These are phyloP conservation scores for Andrographis paniculata DNA, from an alignment of 305 asterid genomes.

Conservation along the genomic window DNA sequence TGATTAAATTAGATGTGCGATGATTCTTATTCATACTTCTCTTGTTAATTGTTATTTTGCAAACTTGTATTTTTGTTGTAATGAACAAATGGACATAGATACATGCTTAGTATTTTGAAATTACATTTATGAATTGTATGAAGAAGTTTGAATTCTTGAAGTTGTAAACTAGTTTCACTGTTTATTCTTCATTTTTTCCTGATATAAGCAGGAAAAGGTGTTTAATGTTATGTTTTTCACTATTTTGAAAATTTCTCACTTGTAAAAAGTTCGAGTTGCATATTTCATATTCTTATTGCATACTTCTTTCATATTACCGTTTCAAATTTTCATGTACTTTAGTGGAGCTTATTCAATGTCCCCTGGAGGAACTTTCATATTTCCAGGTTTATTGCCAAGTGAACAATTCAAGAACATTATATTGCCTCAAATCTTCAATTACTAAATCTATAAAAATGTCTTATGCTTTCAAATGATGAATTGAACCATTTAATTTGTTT, in stretches of 20 bases:
- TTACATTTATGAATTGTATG: neutral
- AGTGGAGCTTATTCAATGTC: too few species aligned
- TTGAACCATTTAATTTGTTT: too few species aligned
- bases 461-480: too few species aligned
- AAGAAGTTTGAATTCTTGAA: neutral
- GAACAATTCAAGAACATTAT: too few species aligned
- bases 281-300: neutral
- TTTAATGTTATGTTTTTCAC: neutral
- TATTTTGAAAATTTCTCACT: conserved; percentile 1
- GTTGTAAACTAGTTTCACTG: neutral
- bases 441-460: too few species aligned
- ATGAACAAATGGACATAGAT: neutral
- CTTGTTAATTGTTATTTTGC: neutral
- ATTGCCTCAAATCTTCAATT: too few species aligned
- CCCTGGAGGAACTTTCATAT: too few species aligned
- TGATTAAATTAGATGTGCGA: neutral
- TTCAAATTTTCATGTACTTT: too few species aligned
- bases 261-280: conserved; percentile 2
- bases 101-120: neutral
- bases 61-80: neutral
- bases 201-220: too few species aligned
- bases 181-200: neutral
- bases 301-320: too few species aligned
- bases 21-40: conserved; percentile 1
- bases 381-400: too few species aligned